Evolutionary conservation across 1,284 basidiomycete species (phyloP), one percentile per base, ranked within the genome.

Genomic region (Melampsora occidentalis): DNA sequence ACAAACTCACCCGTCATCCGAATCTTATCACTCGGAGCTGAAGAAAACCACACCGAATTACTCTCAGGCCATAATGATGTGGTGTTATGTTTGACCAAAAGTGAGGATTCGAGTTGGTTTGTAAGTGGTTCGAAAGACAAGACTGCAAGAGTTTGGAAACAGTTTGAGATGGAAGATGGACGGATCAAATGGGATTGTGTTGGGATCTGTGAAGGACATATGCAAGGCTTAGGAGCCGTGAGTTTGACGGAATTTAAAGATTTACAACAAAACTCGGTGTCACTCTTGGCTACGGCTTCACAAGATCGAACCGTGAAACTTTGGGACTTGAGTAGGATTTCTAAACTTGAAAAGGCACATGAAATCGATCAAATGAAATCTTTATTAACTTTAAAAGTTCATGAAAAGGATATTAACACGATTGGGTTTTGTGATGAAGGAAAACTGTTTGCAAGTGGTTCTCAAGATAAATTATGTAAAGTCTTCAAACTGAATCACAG

Each of bases 401-500:
- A 99, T 83, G 97, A 99, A 76, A 99, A 98, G 85, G 97, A 99
- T 84, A 98, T 99, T 85, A 99, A 99, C 84, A 89, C 94, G 65
- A 87, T 99, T 57, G 97, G 98, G 83, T 86, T 99, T 31, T 87
- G 96, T 18, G 94, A 94, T 2, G 94, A 97, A 82, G 92, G 97
- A 83, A 87, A 87, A 75, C 85, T 96, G 78, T 87, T 99, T 61
- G 94, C 90, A 22, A 96, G 95, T 1, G 97, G 94, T 22, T 97
- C 94, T 20, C 97, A 99, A 83, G 97, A 99, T 83, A 90, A 91
- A 78, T 93, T 93, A 9, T 93, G 92, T 76, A 98, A 97, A 82
- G 85, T 99, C 12, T 99, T 91, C 83, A 87, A 89, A 76, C 92
- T 90, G 80, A 80, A 83, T 22, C 79, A 83, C 59, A 82, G 84